Base-by-base conservation (phyloP, 768 basidiomycete genomes). In the Mycena vulgaris region DNA sequence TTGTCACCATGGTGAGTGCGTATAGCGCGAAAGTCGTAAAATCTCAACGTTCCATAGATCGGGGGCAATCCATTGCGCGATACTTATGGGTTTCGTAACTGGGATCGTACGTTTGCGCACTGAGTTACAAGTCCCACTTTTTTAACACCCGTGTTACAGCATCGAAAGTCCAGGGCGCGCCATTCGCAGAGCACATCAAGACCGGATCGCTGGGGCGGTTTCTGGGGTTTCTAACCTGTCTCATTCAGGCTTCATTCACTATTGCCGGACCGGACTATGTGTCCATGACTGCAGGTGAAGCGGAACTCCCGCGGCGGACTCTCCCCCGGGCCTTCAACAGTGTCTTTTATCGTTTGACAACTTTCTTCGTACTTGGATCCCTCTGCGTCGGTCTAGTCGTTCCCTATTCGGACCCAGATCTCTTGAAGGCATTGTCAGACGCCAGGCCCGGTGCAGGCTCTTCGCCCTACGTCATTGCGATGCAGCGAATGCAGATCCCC, bases 401-500 rank as follows among this genome's bases (percentile, higher is more conserved):
- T 28, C 92, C 93, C 1, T 94, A 89, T 75, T 87, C 90, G 70
- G 91, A 95, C 75, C 82, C 85, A 1, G 75, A 83, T 52, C 83
- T 95, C 33, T 81, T 90, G 40, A 75, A 78, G 53, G 88, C 86
- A 0, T 76, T 88, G 23, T 89, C 89, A 2, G 86, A 88, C 56
- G 93, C 94, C 0, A 80, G 79, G 40, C 85, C 87, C 0, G 86
- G 86, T 23, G 86, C 86, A 39, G 89, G 90, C 2, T 82, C 92
- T 30, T 93, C 92, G 10, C 95, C 95, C 0, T 97, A 95, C 81
- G 94, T 96, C 49, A 92, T 96, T 68, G 94, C 94, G 19, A 94
- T 96, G 86, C 82, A 83, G 63, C 85, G 87, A 45, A 84, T 94
- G 45, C 85, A 90, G 8, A 93, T 95, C 73, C 89, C 87, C 63